Evolutionary conservation across 768 basidiomycete genomes (phyloP), one percentile per base, ranked within the genome.

Genomic region (Suillus spraguei): DNA sequence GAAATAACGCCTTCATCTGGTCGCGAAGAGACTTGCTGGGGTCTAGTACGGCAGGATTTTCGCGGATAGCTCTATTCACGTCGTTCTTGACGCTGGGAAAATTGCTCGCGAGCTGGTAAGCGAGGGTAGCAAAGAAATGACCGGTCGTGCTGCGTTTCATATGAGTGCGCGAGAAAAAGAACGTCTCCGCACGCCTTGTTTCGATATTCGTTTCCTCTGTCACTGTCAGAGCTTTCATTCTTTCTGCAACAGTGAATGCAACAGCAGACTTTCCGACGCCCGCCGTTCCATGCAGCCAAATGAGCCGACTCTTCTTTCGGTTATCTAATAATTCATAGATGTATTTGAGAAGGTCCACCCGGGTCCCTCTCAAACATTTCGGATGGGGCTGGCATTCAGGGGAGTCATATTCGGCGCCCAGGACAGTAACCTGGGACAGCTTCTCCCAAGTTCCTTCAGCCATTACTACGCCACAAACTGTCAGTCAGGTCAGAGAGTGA

Each of bases 111-210:
- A 53, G 52, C 52, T 53, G 32, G 32, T n/a, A 53, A 10, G 53
- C 35, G 16, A 54, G 53, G 5, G 53, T 35, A 5, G 11, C 33
- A n/a, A 54, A 35, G 6, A 35, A 54, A 36, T 54, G n/a, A 1
- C 33, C 35, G 1, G 35, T 22, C 5, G 53, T 54, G 53, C 35
- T 35, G 33, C 53, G 6, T 2, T 20, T 2, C 35, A 35, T 54
- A n/a, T 54, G 33, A 5, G n/a, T 54, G 53, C 35, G 53, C 3
- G 53, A 54, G 53, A 54, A 54, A 36, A 54, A 54, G 35, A 54
- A 54, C 14, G 53, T n/a, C n/a, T 35, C 53, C 33, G 53, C 53
- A 13, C 35, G 53, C 33, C 33, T n/a, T 22, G 35, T 35, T 36
- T 54, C 53, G n/a, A n/a, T 14, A 3, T n/a, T n/a, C 33, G n/a